A percentile compares a stretch with the other conserved stretches of the same genome.
phyloP scores from a whole-genome alignment of 2,329 filamentous ascomycete species.

The Calonectria pauciramosa region DNA sequence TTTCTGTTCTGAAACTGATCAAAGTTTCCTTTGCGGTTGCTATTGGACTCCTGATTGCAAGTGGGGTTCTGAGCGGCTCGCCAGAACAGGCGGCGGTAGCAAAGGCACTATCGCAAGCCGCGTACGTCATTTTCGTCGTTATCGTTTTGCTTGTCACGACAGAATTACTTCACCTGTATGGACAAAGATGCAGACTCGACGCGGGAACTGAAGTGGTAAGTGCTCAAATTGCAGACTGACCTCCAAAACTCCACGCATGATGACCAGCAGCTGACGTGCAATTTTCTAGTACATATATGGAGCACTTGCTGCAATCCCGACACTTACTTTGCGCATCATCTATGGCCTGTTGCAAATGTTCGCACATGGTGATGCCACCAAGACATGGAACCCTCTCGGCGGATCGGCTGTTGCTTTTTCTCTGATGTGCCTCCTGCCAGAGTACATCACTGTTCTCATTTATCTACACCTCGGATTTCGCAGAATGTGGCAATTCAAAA shows the following conservation, averaged over 20 bases:
- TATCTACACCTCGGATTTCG: slow-evolving; percentile 29
- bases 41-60: background rate
- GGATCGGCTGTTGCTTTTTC: slow-evolving; percentile 33
- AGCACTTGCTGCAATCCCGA: background rate
- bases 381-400: slow-evolving; percentile 23
- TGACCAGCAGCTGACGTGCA: background rate
- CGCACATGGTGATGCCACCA: background rate
- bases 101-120: background rate
- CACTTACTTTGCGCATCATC: background rate
- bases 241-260: background rate
- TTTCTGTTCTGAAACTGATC: background rate
- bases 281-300: background rate
- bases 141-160: background rate
- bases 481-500: background rate
- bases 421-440: slow-evolving; percentile 34
- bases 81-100: background rate
- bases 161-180: background rate
- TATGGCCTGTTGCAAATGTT: background rate
- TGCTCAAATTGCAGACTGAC: background rate
- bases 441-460: slow-evolving; percentile 29
- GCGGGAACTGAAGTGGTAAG: background rate
- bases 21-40: background rate
- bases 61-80: background rate
- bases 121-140: background rate
- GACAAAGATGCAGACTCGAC: background rate